phyloP scores from a whole-genome alignment of 176 grass and related monocot genomes.

The Neostapfia colusana region DNA sequence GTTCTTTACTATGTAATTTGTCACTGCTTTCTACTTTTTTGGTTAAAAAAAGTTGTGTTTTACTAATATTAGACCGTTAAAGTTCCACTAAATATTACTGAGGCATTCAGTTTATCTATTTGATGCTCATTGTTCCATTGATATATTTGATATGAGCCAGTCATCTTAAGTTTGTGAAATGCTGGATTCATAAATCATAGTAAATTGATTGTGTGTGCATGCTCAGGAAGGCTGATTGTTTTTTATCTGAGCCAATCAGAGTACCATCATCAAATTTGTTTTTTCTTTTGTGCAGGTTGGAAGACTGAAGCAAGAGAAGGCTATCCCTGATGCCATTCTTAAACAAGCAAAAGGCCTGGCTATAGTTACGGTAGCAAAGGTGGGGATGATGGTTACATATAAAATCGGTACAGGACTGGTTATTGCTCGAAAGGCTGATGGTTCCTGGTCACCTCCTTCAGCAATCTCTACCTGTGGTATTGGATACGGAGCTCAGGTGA shows the following conservation, averaged over 20 bases:
- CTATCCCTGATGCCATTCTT: conserved; percentile 79
- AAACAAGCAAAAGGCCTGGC: conserved; percentile 85
- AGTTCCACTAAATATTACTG: background rate
- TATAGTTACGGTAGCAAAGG: conserved; percentile 77
- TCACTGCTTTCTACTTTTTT: background rate
- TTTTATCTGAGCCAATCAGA: conserved; percentile 7
- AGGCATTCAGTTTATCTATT: background rate
- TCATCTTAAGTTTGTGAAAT: background rate
- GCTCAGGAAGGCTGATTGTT: background rate
- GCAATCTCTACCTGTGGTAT: conserved; percentile 84
- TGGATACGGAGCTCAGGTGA: conserved; percentile 93
- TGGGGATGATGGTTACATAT: conserved; percentile 78
- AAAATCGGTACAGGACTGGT: conserved; percentile 89
- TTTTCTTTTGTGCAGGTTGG: conserved; percentile 50
- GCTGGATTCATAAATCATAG: background rate
- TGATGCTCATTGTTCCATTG: background rate
- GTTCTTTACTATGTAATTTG: background rate
- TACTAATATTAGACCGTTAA: background rate
- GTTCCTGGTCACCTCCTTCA: conserved; percentile 89
- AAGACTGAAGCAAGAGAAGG: conserved; percentile 72
- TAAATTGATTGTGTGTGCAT: background rate
- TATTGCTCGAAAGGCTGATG: conserved; percentile 68
- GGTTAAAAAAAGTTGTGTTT: background rate
- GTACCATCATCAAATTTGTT: background rate
- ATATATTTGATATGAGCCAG: background rate